Conservation (phyloP, 2,329 filamentous ascomycete genomes). For the Microthyrium microscopicum region DNA sequence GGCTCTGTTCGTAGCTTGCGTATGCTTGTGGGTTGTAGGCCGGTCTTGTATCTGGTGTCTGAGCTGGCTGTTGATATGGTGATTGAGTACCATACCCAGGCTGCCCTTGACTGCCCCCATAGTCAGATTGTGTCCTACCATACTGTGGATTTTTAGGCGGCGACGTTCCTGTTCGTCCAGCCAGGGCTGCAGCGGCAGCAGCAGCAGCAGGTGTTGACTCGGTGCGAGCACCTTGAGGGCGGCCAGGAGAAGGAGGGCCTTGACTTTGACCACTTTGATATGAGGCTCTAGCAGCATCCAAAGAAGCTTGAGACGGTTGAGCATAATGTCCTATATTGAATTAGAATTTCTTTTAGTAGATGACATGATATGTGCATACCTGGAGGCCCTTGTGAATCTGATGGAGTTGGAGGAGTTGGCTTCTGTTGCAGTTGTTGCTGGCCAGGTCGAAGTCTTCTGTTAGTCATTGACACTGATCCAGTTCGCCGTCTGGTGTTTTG, state of each 20-base stretch:
- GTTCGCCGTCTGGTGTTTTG: constrained; percentile 60
- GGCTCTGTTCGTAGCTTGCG: too few relatives aligned
- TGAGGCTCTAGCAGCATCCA: constrained; percentile 31
- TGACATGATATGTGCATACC: constrained; percentile 16
- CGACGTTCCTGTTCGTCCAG: constrained; percentile 19
- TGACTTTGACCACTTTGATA: constrained; percentile 16
- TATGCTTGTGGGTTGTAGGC: too few relatives aligned
- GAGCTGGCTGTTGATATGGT: not conserved
- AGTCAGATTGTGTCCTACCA: constrained; percentile 1
- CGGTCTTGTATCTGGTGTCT: too few relatives aligned
- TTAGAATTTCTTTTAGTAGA: too few relatives aligned
- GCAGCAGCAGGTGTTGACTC: constrained; percentile 10
- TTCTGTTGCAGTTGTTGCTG: constrained; percentile 17
- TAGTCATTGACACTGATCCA: constrained; percentile 37
- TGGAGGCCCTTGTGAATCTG: too few relatives aligned
- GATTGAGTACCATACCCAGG: too few relatives aligned
- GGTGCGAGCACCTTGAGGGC: constrained; percentile 4
- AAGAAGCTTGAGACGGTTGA: constrained; percentile 21
- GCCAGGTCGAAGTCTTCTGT: constrained; percentile 46
- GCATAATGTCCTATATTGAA: too few relatives aligned
- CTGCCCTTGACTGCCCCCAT: too few relatives aligned
- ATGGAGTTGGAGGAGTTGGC: constrained; percentile 30
- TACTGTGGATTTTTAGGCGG: constrained; percentile 22
- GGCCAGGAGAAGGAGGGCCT: constrained; percentile 9
- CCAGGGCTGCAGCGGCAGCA: constrained; percentile 12